Percentiles rank a stretch among this genome's conserved stretches.
phyloP scores from a whole-genome alignment of 2,329 filamentous ascomycete genomes.

The Coniochaeta ligniaria region DNA sequence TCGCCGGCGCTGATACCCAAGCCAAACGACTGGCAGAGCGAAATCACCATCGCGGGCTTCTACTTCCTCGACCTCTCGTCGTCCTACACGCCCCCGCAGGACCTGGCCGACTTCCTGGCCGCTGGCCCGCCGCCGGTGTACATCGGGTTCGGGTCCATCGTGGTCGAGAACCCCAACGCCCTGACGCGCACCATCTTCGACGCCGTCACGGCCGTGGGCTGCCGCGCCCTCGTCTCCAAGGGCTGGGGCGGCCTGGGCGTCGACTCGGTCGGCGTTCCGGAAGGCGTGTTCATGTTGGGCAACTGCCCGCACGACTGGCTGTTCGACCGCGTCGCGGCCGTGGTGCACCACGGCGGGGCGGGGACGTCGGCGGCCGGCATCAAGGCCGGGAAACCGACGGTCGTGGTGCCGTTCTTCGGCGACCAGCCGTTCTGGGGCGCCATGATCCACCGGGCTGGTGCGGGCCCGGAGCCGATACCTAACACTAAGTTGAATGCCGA shows the following conservation, averaged over 20 bases:
- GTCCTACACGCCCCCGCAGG: constrained; percentile 57
- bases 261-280: constrained; percentile 61
- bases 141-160: constrained; percentile 78
- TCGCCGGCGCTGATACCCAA: constrained; percentile 58
- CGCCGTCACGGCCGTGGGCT: constrained; percentile 56
- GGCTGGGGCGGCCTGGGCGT: constrained; percentile 83
- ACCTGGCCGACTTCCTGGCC: constrained; percentile 59
- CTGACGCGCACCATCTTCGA: constrained; percentile 68
- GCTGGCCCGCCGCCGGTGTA: constrained; percentile 69
- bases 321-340: constrained; percentile 71
- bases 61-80: constrained; percentile 65
- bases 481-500: constrained; percentile 61
- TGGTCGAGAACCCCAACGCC: constrained; percentile 66
- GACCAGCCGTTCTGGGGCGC: constrained; percentile 80
- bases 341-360: constrained; percentile 83
- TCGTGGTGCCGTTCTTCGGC: constrained; percentile 81
- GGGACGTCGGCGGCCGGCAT: constrained; percentile 87
- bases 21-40: constrained; percentile 62
- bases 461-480: constrained; percentile 63
- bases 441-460: constrained; percentile 66
- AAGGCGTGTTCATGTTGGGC: constrained; percentile 74
- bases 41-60: constrained; percentile 71
- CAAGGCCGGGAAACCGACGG: constrained; percentile 68
- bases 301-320: constrained; percentile 88
- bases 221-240: constrained; percentile 77